Base-by-base conservation (phyloP, 2,329 filamentous ascomycete genomes). In the Xylariaceae sp. region DNA sequence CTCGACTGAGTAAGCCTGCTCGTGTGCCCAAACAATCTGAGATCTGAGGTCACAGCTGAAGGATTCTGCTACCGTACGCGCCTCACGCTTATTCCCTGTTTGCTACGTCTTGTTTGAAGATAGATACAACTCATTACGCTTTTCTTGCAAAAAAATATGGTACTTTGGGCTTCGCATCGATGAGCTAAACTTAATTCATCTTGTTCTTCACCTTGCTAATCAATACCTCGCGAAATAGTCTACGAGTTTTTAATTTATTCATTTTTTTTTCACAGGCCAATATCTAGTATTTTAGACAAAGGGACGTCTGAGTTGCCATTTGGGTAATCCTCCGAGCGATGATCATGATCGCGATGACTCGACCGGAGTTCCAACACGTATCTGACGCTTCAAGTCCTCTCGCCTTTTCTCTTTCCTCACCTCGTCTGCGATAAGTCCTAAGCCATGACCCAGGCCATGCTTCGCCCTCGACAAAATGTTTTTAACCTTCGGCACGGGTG, bases 401-500 rank as follows among this genome's bases (percentile, higher is more conserved):
- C 60, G 55, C 44, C 51, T 59, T 52, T 50, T 63, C 47, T 67
- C 66, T 49, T 59, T 68, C 58, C 54, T 63, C 9, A 52, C 44
- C 44, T 67, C 67, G 6, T 65, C 62, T 5, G 58, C 61, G 12
- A 44, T 21, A 18, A 43, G 42, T 9, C 48, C 50, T n/a, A 57
- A 43, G 10, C 56, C 41, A 5, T 67, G 46, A 18, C 63, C 54
- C 10, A 66, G 50, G n/a, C 62, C 59, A 2, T 58, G 63, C 40
- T 63, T 67, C 37, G 67, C 67, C 57, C 55, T 65, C 0, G 64
- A 64, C 23, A 70, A 40, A 2, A 69, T 60, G 26, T 58, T 57
- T 59, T 50, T 70, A 10, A 64, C 57, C 50, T 51, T 65, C 0
- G 65, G 65, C 2, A 54, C 44, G 2, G 64, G 32, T 40, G 54